Evolutionary conservation across 2,329 filamentous ascomycete genomes (phyloP), one percentile per base, ranked within the genome.

Genomic region (Triangularia verruculosa): DNA sequence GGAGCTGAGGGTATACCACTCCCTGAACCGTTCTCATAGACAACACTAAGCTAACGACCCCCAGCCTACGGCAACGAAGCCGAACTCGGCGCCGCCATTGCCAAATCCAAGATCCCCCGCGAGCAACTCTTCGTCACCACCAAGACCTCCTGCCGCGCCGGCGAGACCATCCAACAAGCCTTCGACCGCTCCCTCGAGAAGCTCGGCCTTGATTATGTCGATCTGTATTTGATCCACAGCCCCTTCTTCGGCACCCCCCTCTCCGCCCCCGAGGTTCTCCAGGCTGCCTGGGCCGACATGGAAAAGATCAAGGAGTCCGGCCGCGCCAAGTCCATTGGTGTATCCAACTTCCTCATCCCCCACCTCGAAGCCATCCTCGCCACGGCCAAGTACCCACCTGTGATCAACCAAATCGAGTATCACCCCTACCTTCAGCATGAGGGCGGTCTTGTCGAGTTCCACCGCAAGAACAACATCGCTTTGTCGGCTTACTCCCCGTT

Each of bases 341-440:
- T 95, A 13, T 91, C 88, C 71, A 95, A 94, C 78, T 94, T 90
- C 72, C 71, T 84, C 30, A 77, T 81, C 69, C 72, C 77, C 52
- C 78, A 89, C 68, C 75, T 89, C 20, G 82, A 88, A 72, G 71
- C 77, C 2, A 72, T 88, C 51, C 77, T 89, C 1, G 74, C 82
- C 72, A 85, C 86, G 4, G 87, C 87, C 58, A 83, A 82, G 69
- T 74, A 89, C 65, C 73, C 79, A 2, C 91, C 91, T 0, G 87
- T 85, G 6, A 83, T 90, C 66, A 93, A 94, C 78, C 91, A 95
- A 80, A 90, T 94, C 72, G 91, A 94, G 78, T 88, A 85, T 72
- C 89, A 95, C 76, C 90, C 91, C 0, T 91, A 92, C 73, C 79
- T 90, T 59, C 88, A 90, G 75, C 88, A 89, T 73, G 53, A 43